Base-by-base conservation (phyloP, 129 eudicot genomes). In the Solidago caesia region DNA sequence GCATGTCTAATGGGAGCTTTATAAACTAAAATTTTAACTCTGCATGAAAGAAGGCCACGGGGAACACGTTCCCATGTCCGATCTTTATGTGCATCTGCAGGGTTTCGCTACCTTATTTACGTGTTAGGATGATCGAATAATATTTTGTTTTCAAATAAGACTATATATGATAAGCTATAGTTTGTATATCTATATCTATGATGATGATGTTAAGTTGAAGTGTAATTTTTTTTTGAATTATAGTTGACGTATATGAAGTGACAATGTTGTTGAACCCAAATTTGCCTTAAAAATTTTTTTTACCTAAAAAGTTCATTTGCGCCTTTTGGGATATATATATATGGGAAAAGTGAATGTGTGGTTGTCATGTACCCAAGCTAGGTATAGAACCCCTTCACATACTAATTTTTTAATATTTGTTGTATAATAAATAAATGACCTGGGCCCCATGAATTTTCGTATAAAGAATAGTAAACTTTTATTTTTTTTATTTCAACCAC, bases 1-100 rank as follows among this genome's bases (percentile, higher is more conserved):
- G 71, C 81, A 85, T 88, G 90, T 71, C 89, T 0, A 89, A 88
- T 59, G 94, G 91, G 55, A 81, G 84, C 49, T 90, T 84, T 59
- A 74, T 93, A 51, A 69, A 67, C 74, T 91, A 55, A 82, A 33
- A 57, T 2, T 16, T 41, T 5, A 65, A 65, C 7, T 6, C 48
- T 14, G 12, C 7, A 41, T 5, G 7, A 7, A 65, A 65, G 7
- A 0, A 44, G 1, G 39, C 9, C 13, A 14, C 8, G 11, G 69
- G 68, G 60, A 42, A 41, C 15, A 39, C 5, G 25, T 52, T 14
- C 11, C 77, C 77, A 61, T 47, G 59, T 60, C 10, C 9, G 6
- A 41, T 27, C 11, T 14, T 46, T 26, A 62, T 73, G 70, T 68
- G 61, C 47, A 47, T 64, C 72, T 33, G 5, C 59, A 26, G 53